A percentile compares a stretch with the other conserved stretches of the same genome.
These are phyloP conservation scores for Helminthosporium solani DNA, from an alignment of 2,329 filamentous ascomycete species.

Conservation along the genomic window DNA sequence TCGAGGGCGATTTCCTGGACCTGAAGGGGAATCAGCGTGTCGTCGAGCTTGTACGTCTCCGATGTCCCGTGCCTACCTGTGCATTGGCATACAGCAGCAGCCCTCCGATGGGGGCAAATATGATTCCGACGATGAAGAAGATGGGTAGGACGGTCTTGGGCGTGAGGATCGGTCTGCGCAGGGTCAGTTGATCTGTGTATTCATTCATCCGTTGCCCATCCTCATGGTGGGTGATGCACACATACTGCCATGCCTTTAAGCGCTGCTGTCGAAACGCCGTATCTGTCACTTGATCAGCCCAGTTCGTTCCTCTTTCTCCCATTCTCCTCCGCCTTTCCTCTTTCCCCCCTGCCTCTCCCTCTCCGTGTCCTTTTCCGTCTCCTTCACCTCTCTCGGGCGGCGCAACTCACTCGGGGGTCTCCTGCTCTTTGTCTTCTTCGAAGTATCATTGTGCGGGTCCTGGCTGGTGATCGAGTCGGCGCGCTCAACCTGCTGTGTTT, in stretches of 20 bases:
- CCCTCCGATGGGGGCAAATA: conserved; percentile 91
- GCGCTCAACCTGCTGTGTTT: conserved; percentile 46
- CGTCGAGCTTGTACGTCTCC: too few species aligned
- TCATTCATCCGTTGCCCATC: background rate
- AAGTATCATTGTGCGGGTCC: conserved; percentile 42
- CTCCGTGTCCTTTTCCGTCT: background rate
- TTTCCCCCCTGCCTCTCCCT: conserved; percentile 1
- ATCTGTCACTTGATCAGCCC: conserved; percentile 57
- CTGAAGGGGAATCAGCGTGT: conserved; percentile 48
- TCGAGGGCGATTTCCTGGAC: conserved; percentile 90
- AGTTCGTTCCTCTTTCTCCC: background rate
- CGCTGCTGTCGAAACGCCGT: conserved; percentile 96
- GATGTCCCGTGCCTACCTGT: conserved; percentile 64
- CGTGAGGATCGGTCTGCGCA: conserved; percentile 79
- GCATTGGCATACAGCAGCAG: conserved; percentile 82
- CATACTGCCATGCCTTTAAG: conserved; percentile 97
- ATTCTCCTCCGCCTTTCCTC: background rate
- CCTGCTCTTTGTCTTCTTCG: conserved; percentile 77
- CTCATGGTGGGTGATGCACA: conserved; percentile 20
- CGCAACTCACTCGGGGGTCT: conserved; percentile 77
- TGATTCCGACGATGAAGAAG: conserved; percentile 86
- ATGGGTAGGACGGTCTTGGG: conserved; percentile 90
- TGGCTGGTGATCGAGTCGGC: conserved; percentile 47
- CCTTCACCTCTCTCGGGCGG: background rate
- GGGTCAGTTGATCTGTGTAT: conserved; percentile 38